Conservation (phyloP, 129 eudicot genomes). For the Lactuca saligna region DNA sequence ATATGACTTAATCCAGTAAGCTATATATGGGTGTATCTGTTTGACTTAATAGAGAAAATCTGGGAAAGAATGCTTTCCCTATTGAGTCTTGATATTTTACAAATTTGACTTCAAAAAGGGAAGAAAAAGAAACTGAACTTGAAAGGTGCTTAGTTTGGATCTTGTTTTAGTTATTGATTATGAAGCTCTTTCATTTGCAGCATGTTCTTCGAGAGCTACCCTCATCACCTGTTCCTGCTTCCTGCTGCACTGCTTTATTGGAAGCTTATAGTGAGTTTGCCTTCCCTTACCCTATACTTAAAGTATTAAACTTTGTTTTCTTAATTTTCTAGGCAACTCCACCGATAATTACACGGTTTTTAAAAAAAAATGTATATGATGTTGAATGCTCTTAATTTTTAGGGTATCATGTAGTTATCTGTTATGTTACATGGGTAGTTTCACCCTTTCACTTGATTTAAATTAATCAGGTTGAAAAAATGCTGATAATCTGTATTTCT, state of each 20-base stretch:
- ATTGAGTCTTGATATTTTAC: no score
- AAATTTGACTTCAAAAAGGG: background rate
- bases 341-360: background rate
- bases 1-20: background rate
- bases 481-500: no score
- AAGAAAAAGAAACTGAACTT: background rate
- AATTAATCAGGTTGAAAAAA: no score
- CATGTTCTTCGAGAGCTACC: constrained; percentile 99
- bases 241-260: constrained; percentile 93
- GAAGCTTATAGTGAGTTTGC: constrained; percentile 87
- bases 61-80: background rate
- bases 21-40: background rate
- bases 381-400: background rate
- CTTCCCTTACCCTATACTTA: background rate
- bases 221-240: constrained; percentile 98
- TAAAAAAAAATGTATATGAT: background rate
- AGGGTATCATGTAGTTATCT: background rate
- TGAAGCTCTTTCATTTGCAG: constrained; percentile 41
- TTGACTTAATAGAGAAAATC: no score
- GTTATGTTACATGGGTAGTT: no score
- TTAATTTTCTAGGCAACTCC: background rate
- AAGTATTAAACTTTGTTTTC: background rate
- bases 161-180: constrained; percentile 14
- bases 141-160: background rate
- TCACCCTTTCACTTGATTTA: no score